These are phyloP conservation scores for Ambrosia artemisiifolia DNA, from an alignment of 129 eudicot genomes.

Conservation along the genomic window DNA sequence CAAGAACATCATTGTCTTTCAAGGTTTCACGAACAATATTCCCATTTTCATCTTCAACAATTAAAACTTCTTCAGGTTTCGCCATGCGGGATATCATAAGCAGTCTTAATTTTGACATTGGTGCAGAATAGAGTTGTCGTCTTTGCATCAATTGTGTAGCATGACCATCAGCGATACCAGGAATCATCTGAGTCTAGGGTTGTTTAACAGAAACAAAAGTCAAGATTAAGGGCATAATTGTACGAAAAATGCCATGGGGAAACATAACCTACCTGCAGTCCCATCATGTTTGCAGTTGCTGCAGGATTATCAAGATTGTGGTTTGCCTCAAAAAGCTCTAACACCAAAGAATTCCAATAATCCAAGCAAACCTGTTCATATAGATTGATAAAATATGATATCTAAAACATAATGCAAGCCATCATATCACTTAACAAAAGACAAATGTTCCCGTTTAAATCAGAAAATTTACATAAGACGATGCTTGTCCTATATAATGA, in stretches of 20 bases:
- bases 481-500: not conserved
- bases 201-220: not conserved
- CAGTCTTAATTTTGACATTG: constrained; percentile 86
- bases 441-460: not conserved
- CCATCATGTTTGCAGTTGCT: constrained; percentile 77
- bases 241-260: not conserved
- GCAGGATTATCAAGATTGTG: constrained; percentile 79
- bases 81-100: constrained; percentile 99
- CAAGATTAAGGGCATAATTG: not conserved
- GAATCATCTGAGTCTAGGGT: constrained; percentile 51
- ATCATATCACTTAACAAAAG: constrained; percentile 5
- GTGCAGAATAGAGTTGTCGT: constrained; percentile 73
- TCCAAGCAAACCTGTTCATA: constrained; percentile 87
- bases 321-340: constrained; percentile 88
- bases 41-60: constrained; percentile 99
- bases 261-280: constrained; percentile 65
- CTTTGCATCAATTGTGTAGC: constrained; percentile 75
- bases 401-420: constrained; percentile 9
- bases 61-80: constrained; percentile 95
- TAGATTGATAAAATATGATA: not conserved
- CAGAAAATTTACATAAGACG: not conserved
- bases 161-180: constrained; percentile 64
- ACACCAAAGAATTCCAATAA: constrained; percentile 87
- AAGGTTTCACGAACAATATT: constrained; percentile 98
- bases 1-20: constrained; percentile 98